phyloP scores from a whole-genome alignment of 2,329 filamentous ascomycete species.

The Chrysosphaeria jannelii region DNA sequence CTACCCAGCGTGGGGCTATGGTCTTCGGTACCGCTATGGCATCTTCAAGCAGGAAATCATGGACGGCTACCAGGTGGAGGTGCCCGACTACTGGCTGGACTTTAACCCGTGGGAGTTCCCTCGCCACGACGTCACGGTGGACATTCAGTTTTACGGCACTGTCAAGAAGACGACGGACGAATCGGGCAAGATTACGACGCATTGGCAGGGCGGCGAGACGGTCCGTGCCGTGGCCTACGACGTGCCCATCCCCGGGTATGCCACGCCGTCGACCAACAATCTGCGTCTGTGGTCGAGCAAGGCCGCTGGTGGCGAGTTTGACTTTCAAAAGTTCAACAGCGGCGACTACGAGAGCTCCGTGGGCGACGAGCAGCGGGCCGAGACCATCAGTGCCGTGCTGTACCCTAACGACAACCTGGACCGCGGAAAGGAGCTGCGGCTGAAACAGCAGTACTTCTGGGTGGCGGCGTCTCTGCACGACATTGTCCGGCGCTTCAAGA shows the following conservation, averaged over 20 bases:
- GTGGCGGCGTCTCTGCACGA: constrained; percentile 88
- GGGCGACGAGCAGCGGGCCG: constrained; percentile 91
- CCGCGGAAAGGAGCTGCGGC: constrained; percentile 76
- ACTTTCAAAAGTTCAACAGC: constrained; percentile 98
- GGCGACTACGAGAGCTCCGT: constrained; percentile 96
- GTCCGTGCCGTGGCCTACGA: constrained; percentile 86
- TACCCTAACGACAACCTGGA: constrained; percentile 97
- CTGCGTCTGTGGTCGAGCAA: constrained; percentile 93
- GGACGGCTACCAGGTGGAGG: constrained; percentile 90
- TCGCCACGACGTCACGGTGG: constrained; percentile 76
- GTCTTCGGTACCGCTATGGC: constrained; percentile 76
- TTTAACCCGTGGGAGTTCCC: constrained; percentile 99
- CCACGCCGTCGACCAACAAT: constrained; percentile 81
- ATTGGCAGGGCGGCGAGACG: constrained; percentile 81
- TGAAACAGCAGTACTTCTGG: constrained; percentile 99
- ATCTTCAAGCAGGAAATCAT: constrained; percentile 99
- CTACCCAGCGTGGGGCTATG: constrained; percentile 93
- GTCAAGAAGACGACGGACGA: constrained; percentile 50
- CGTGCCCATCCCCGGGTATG: constrained; percentile 71
- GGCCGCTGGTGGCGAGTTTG: constrained; percentile 86
- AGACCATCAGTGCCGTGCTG: constrained; percentile 89
- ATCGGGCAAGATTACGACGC: constrained; percentile 39
- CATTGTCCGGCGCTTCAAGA: constrained; percentile 95
- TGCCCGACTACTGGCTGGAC: constrained; percentile 96
- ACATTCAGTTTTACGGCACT: constrained; percentile 86